Evolutionary conservation across 139 green algal species (phyloP), one percentile per base, ranked within the genome.

Genomic region (Coelastrella sp.): DNA sequence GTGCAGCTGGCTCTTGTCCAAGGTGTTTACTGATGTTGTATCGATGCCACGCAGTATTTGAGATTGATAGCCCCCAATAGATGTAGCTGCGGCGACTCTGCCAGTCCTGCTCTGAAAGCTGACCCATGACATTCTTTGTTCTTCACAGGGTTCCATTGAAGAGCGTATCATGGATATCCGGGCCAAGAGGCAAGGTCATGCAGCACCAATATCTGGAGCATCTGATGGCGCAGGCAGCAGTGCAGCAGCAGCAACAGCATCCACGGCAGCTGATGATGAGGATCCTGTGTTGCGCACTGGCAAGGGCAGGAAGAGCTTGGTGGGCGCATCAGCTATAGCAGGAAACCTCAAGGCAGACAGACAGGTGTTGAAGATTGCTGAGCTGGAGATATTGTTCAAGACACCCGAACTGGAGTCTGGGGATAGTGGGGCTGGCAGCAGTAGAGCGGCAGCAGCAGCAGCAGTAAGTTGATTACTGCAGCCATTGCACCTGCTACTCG

Each of bases 131-230:
- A 5, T 41, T 8, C 40, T 19, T 40, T 43, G 62, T 40, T 38
- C 7, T 5, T 30, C 40, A 30, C 69, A 94, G 89, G 91, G 91
- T 17, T 92, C 87, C 5, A 79, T 94, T 35, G 93, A 96, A 84
- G 87, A 93, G 85, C 69, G 80, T 63, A 95, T 96, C 68, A 92
- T 95, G 85, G 85, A 95, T 83, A 76, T 96, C 62, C 84, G 92
- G 2, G 87, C 87, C 82, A 37, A 84, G n/a, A 15, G 87, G 73
- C 37, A 81, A 38, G 51, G 72, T 35, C 79, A 50, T 3, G 27
- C 62, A 71, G 67, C 68, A 71, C 69, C 45, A 72, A 71, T 71
- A 68, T 59, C 79, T 35, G 75, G 32, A 9, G 53, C 50, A 35
- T 51, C 48, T 40, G 71, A 57, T 19, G 53, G 23, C 5, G 76